phyloP scores from a whole-genome alignment of 176 grass and related monocot genomes.

The Ananas comosus region DNA sequence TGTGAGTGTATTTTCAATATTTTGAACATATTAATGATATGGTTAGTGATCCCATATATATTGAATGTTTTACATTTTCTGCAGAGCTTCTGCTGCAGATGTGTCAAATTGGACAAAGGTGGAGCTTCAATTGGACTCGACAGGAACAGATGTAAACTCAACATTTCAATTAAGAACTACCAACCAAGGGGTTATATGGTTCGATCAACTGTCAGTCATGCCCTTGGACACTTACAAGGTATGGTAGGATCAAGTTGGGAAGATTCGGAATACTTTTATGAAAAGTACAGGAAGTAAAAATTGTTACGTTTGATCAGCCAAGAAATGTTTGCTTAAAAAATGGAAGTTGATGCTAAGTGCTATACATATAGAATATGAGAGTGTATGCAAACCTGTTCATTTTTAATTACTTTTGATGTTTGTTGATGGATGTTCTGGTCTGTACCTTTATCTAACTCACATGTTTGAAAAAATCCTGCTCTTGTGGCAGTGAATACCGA shows the following conservation, averaged over 20 bases:
- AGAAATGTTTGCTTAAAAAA: too few relatives aligned
- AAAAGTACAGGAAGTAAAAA: neutral
- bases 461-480: too few relatives aligned
- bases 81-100: conserved; percentile 29
- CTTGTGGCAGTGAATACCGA: too few relatives aligned
- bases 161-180: conserved; percentile 42
- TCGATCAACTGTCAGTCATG: conserved; percentile 44
- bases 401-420: too few relatives aligned
- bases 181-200: conserved; percentile 36
- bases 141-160: conserved; percentile 19
- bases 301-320: neutral
- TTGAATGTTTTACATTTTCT: neutral
- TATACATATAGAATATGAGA: too few relatives aligned
- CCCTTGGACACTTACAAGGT: conserved; percentile 31
- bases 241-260: neutral
- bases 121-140: conserved; percentile 24
- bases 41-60: neutral
- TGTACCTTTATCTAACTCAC: too few relatives aligned
- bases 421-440: too few relatives aligned
- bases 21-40: neutral
- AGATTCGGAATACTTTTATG: neutral
- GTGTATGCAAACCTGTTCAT: too few relatives aligned
- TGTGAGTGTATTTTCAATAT: conserved; percentile 29
- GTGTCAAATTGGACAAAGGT: conserved; percentile 34
- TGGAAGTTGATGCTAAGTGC: too few relatives aligned